Percentiles rank a stretch among this genome's conserved stretches.
These are phyloP conservation scores for Ulota crispa DNA, from an alignment of 225 moss, liverwort and hornwort genomes.

Conservation along the genomic window DNA sequence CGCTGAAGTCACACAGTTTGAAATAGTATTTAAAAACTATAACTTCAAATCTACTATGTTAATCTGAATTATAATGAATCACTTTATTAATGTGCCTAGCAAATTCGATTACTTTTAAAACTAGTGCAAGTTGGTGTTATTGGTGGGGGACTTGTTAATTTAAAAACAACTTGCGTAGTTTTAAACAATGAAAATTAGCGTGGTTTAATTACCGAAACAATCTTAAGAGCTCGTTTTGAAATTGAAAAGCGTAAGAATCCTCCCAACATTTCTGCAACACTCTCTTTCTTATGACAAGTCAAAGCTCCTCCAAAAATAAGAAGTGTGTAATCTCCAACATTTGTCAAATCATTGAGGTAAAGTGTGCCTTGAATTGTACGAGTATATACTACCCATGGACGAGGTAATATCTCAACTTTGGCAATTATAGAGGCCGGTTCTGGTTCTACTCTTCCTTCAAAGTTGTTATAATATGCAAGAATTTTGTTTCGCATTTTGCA, in stretches of 20 bases:
- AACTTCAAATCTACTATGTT: no score
- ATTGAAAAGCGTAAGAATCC: conserved; percentile 68
- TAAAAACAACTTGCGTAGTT: no score
- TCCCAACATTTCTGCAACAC: conserved; percentile 56
- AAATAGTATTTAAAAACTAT: no score
- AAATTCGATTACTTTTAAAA: no score
- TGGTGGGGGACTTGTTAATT: no score
- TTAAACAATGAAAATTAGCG: background rate
- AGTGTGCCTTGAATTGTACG: conserved; percentile 51
- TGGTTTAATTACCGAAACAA: conserved; percentile 19
- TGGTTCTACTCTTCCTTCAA: conserved; percentile 72
- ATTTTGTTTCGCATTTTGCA: conserved; percentile 61
- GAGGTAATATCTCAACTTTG: conserved; percentile 43
- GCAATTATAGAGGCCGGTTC: conserved; percentile 71
- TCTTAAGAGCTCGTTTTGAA: conserved; percentile 33
- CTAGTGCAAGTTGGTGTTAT: no score
- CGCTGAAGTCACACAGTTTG: no score
- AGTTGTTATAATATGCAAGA: conserved; percentile 58
- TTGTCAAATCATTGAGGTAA: conserved; percentile 67
- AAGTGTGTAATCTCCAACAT: conserved; percentile 66
- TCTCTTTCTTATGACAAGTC: conserved; percentile 39
- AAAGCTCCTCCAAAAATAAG: conserved; percentile 75
- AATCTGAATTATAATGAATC: no score
- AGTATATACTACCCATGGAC: conserved; percentile 73
- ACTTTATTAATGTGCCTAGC: no score